Conservation (phyloP, 2,329 filamentous ascomycete species). For the Seiridium cupressi region DNA sequence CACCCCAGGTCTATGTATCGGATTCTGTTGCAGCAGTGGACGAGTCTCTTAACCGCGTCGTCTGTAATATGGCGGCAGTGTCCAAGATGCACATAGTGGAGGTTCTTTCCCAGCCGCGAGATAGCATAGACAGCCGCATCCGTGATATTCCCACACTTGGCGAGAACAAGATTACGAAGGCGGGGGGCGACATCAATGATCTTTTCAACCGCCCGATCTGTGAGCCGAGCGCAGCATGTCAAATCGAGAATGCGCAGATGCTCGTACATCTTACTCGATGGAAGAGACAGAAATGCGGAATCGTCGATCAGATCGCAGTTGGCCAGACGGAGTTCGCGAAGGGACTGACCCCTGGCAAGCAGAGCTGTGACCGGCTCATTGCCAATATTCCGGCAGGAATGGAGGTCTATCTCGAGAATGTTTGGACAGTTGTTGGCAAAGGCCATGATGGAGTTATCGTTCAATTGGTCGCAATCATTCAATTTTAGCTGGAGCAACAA, state of each 20-base stretch:
- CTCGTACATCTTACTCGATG: constrained; percentile 69
- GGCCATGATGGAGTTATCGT: constrained; percentile 76
- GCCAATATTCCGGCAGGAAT: constrained; percentile 78
- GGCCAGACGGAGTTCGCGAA: constrained; percentile 87
- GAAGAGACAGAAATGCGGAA: constrained; percentile 79
- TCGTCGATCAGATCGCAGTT: constrained; percentile 85
- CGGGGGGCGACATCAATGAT: constrained; percentile 86
- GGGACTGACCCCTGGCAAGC: constrained; percentile 71
- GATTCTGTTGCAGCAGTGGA: constrained; percentile 86
- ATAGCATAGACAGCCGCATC: constrained; percentile 87
- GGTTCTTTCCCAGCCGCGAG: constrained; percentile 85
- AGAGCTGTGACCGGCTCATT: constrained; percentile 82
- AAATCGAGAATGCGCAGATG: constrained; percentile 90
- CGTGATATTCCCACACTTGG: constrained; percentile 91
- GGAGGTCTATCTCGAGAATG: constrained; percentile 93
- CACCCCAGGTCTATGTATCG: constrained; percentile 98
- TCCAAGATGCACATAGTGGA: constrained; percentile 94
- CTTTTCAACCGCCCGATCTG: constrained; percentile 82
- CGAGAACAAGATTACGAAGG: constrained; percentile 86
- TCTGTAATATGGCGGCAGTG: constrained; percentile 94
- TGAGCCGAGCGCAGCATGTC: constrained; percentile 81
- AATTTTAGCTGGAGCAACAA: constrained; percentile 70
- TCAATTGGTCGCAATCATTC: constrained; percentile 85
- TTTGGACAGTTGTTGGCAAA: constrained; percentile 88
- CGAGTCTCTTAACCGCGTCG: constrained; percentile 77